Evolutionary conservation across 176 grass and related monocot genomes (phyloP).

Genomic region (Eleusine indica): DNA sequence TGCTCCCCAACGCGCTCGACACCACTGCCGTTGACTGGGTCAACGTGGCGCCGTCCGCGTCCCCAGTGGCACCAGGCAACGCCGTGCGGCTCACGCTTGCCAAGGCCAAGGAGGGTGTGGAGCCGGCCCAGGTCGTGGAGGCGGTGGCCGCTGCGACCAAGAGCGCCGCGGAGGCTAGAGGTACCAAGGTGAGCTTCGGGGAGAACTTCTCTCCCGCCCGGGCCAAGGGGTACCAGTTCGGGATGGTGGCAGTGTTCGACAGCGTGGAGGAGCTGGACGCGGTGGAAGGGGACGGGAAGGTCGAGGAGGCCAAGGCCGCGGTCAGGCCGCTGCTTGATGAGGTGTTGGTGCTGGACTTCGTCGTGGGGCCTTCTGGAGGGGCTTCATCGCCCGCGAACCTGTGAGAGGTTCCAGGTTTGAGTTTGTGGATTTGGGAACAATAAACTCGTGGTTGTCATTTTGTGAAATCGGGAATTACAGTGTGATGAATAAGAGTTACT

Average conservation of each 20-base stretch:
- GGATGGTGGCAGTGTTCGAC: slow-evolving; percentile 69
- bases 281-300: slow-evolving; percentile 58
- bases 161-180: slow-evolving; percentile 39
- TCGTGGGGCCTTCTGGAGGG: slow-evolving; percentile 30
- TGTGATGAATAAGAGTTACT: slow-evolving; percentile 22
- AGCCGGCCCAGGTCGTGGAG: slow-evolving; percentile 45
- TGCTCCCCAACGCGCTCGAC: slow-evolving; percentile 72
- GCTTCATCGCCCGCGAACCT: slow-evolving; percentile 48
- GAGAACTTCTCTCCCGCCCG: slow-evolving; percentile 89
- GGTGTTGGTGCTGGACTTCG: slow-evolving; percentile 74
- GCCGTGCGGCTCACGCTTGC: slow-evolving; percentile 72
- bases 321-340: slow-evolving; percentile 73
- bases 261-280: slow-evolving; percentile 69
- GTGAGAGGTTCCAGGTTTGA: slow-evolving; percentile 47
- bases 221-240: slow-evolving; percentile 84
- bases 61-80: slow-evolving; percentile 44
- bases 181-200: slow-evolving; percentile 65
- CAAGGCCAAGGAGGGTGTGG: slow-evolving; percentile 61
- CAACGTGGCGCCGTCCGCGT: slow-evolving; percentile 43
- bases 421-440: slow-evolving; percentile 13
- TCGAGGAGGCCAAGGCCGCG: slow-evolving; percentile 60
- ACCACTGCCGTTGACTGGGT: slow-evolving; percentile 80
- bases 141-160: slow-evolving; percentile 42
- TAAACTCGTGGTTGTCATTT: slow-evolving; percentile 51
- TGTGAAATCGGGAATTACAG: not conserved